Evolutionary conservation across 768 basidiomycete genomes (phyloP), one percentile per base, ranked within the genome.

Genomic region (Lentinula detonsa): DNA sequence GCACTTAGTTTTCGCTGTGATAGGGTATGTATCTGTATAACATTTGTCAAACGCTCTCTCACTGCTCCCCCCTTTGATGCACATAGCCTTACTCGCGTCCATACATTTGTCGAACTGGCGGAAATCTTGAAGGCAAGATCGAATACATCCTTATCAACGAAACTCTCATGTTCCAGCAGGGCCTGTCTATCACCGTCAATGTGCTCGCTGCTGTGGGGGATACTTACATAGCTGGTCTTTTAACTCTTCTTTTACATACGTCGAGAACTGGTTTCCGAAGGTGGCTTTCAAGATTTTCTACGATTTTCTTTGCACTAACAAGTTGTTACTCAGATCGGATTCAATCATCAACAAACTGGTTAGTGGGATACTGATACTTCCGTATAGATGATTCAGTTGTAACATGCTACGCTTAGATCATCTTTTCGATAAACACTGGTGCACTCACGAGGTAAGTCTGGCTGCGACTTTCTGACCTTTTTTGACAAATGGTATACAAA

Each of bases 211-310:
- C 81, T 1, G 75, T 71, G 5, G 81, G 77, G 6, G 82, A 84
- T 50, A 65, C 79, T 23, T 63, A 81, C 39, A 82, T 83, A 42
- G 78, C 82, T 0, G 63, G 59, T 18, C 64, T 72, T 28, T 72
- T 83, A n/a, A 78, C 75, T 60, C 63, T 62, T 11, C 70, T 83
- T 56, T 73, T 83, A 49, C 74, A 76, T 39, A 67, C 65, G 8
- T 80, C 78, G 2, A 73, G 80, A 46, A 80, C 81, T 46, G 80
- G 81, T 21, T 82, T 81, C 69, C 72, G 71, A 23, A 74, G 72
- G 80, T 76, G 61, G 3, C 3, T 21, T 21, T 23, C 37, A 1
- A 16, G 37, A 18, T n/a, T 69, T 55, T 28, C 9, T 16, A 49
- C 15, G 59, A 11, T 11, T 10, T 40, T 16, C 1, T n/a, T 37